Percentiles rank a stretch among this genome's conserved stretches.
Evolutionary conservation across 2,329 filamentous ascomycete genomes (phyloP).

Genomic region (Clonostachys solani): DNA sequence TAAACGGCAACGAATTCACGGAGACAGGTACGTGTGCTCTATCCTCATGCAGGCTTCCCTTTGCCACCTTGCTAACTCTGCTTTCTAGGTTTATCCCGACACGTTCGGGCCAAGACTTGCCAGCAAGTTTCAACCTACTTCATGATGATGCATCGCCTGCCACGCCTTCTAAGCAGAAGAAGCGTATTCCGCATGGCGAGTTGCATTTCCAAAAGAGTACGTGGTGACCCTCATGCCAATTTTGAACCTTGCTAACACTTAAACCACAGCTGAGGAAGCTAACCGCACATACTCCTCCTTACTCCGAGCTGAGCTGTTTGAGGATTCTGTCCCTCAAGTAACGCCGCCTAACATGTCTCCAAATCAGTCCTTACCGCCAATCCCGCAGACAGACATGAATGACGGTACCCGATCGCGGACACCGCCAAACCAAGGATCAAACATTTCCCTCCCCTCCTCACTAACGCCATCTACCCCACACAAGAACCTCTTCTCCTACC

Average conservation of each 20-base stretch:
- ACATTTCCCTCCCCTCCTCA: slow-evolving; percentile 62
- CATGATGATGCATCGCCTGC: slow-evolving; percentile 92
- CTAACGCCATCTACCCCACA: slow-evolving; percentile 92
- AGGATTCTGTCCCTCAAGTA: slow-evolving; percentile 79
- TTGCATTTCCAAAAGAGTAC: slow-evolving; percentile 90
- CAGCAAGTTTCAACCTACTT: slow-evolving; percentile 86
- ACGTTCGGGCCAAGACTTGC: slow-evolving; percentile 85
- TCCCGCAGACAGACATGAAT: slow-evolving; percentile 47
- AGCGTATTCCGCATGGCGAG: slow-evolving; percentile 81
- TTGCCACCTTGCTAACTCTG: slow-evolving; percentile 11
- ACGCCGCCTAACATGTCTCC: slow-evolving; percentile 60
- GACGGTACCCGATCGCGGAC: slow-evolving; percentile 75
- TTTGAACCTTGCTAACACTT: slow-evolving; percentile 1
- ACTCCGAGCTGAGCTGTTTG: slow-evolving; percentile 88
- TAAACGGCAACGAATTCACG: slow-evolving; percentile 57
- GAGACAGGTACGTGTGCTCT: slow-evolving; percentile 46
- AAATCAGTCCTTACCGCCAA: slow-evolving; percentile 45
- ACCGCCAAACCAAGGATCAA: slow-evolving; percentile 64
- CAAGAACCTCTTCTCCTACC: slow-evolving; percentile 94
- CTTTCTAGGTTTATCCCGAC: slow-evolving; percentile 83
- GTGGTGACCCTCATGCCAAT: slow-evolving; percentile 15
- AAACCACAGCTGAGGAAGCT: slow-evolving; percentile 72
- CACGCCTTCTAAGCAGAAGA: slow-evolving; percentile 81
- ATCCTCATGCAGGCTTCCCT: too few relatives aligned
- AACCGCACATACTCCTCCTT: slow-evolving; percentile 89